Conservation (phyloP, 2,329 filamentous ascomycete genomes). For the Xylaria sp. region DNA sequence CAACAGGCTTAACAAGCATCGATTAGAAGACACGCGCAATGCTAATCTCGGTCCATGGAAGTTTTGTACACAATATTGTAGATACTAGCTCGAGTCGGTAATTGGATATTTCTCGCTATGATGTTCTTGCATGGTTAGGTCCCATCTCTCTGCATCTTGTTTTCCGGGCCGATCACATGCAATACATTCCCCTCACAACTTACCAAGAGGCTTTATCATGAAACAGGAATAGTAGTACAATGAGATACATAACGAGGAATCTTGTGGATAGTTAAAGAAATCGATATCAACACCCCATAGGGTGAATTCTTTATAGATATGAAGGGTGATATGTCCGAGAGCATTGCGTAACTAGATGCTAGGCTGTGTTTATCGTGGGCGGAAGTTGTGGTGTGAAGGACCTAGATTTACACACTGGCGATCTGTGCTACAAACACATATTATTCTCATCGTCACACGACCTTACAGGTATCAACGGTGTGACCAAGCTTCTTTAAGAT, state of each 20-base stretch:
- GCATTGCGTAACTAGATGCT: neutral
- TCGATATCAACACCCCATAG: conserved; percentile 20
- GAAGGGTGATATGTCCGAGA: neutral
- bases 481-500: no score
- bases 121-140: neutral
- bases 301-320: conserved; percentile 21
- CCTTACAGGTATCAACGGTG: no score
- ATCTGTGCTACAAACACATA: no score
- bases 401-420: no score
- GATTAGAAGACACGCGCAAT: neutral
- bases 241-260: neutral
- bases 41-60: no score
- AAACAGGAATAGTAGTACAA: conserved; percentile 17
- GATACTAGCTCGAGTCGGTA: conserved; percentile 6
- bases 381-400: neutral
- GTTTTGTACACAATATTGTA: neutral
- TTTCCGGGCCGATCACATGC: conserved; percentile 4
- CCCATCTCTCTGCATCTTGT: neutral
- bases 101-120: neutral
- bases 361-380: neutral
- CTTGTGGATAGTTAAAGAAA: neutral
- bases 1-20: neutral
- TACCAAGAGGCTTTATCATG: neutral
- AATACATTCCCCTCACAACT: neutral
- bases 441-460: no score